Evolutionary conservation across 2,329 filamentous ascomycete genomes (phyloP).

Genomic region (Microdochium nivale): DNA sequence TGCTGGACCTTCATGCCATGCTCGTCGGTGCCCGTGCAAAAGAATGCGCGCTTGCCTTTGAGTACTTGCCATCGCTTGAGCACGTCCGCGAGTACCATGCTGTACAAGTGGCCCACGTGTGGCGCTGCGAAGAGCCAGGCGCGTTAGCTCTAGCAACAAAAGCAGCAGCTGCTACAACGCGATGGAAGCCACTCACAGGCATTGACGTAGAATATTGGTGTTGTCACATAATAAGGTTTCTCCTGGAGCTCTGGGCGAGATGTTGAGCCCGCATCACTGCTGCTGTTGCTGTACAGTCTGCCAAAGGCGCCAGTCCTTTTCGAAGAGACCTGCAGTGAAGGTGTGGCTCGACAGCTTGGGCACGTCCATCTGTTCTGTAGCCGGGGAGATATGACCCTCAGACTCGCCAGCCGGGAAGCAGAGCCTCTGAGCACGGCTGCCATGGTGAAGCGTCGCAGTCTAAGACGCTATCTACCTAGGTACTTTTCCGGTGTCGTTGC

Average conservation of each 20-base stretch:
- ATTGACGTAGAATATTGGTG: constrained; percentile 99
- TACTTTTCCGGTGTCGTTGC: too few species aligned
- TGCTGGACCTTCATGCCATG: constrained; percentile 97
- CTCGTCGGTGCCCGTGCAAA: constrained; percentile 92
- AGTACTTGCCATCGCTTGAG: constrained; percentile 86
- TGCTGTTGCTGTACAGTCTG: not conserved
- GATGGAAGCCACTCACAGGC: constrained; percentile 48
- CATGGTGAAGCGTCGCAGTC: not conserved
- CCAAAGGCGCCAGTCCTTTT: not conserved
- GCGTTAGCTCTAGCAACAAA: constrained; percentile 9
- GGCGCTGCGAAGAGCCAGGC: constrained; percentile 49
- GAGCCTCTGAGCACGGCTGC: not conserved
- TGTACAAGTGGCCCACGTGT: constrained; percentile 91
- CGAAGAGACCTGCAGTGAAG: not conserved
- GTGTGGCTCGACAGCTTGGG: not conserved
- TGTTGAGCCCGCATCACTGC: constrained; percentile 6
- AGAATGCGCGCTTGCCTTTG: constrained; percentile 58
- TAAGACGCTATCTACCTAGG: not conserved
- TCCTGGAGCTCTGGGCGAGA: constrained; percentile 5
- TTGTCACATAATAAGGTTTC: constrained; percentile 93
- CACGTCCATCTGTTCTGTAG: not conserved
- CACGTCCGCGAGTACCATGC: constrained; percentile 83
- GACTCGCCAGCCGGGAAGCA: not conserved
- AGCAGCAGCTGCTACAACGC: not conserved
- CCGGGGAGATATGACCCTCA: not conserved